Evolutionary conservation across 2,329 filamentous ascomycete genomes (phyloP), one percentile per base, ranked within the genome.

Genomic region (Aspergillus awamori): DNA sequence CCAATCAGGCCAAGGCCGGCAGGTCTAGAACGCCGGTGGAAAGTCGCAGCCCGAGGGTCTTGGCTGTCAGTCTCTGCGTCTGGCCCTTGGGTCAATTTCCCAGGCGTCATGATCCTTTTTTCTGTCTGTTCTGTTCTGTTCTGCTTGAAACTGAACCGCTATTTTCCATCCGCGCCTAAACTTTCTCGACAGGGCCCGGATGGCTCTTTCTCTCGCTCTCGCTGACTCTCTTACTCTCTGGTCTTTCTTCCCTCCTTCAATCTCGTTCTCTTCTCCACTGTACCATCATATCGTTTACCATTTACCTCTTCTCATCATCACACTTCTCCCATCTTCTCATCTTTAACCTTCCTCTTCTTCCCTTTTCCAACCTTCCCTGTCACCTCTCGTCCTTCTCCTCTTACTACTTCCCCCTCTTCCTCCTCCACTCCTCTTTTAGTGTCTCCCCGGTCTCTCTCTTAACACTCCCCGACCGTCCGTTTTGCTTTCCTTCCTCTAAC

Each of bases 21-120:
- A 49, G 65, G 66, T 68, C 66, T 67, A 68, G 66, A 68, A 64
- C 65, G 55, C 63, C 28, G 57, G 57, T 58, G 49, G 57, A 66
- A 60, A 63, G 60, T 62, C 57, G 59, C 60, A 65, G 64, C 61
- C 62, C 64, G 62, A 66, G 62, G 57, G 24, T 53, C 52, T 60
- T 51, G 61, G 56, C 61, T 55, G 61, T 66, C 59, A 53, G 33
- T 49, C 56, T 45, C 28, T 56, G 57, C 48, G 60, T 62, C 59
- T 62, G 53, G 59, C 53, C 64, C 58, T 65, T 63, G 58, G 53
- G 58, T 60, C 53, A 36, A 51, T 64, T 61, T 45, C 45, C 20
- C 48, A 66, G 53, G 67, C 69, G 69, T 69, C 68, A 63, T 57
- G 54, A 63, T 63, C 65, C 56, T 55, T 49, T 49, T 54, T 54